Conservation (phyloP, 148 eudicot species). For the Amaranthus cruentus region DNA sequence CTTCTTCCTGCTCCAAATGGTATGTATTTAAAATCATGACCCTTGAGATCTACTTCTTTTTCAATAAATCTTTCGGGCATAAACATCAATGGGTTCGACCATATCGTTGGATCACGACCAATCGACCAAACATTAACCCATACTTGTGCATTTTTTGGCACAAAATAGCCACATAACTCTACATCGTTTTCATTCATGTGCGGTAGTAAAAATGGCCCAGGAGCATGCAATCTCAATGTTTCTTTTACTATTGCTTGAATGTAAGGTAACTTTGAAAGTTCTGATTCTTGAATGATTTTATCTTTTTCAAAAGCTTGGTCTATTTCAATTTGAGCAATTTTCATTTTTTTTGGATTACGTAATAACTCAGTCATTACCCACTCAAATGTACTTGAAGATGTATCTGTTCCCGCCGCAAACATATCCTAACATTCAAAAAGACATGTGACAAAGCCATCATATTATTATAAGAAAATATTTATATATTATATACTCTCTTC, state of each 20-base stretch:
- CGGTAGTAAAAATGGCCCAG: constrained; percentile 28
- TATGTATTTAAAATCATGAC: constrained; percentile 24
- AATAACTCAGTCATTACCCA: constrained; percentile 37
- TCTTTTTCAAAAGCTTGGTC: constrained; percentile 22
- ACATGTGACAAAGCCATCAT: too few relatives aligned
- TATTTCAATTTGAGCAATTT: constrained; percentile 24
- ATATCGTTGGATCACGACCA: constrained; percentile 17
- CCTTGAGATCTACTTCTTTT: constrained; percentile 9
- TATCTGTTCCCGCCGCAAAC: constrained; percentile 28
- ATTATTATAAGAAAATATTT: too few relatives aligned
- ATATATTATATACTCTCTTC: too few relatives aligned
- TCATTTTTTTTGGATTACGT: constrained; percentile 16
- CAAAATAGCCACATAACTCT: constrained; percentile 12
- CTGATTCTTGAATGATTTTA: constrained; percentile 22
- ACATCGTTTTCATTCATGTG: constrained; percentile 18
- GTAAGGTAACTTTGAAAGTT: constrained; percentile 23
- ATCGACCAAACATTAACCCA: constrained; percentile 34
- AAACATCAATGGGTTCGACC: constrained; percentile 17
- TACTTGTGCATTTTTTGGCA: constrained; percentile 27
- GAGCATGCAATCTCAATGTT: constrained; percentile 26
- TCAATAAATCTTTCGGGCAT: constrained; percentile 29
- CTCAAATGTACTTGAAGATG: constrained; percentile 24
- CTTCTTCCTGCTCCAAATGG: constrained; percentile 30
- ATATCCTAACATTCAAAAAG: constrained; percentile 23
- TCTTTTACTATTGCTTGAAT: constrained; percentile 32